Evolutionary conservation across 805 yeast genomes (phyloP), one percentile per base, ranked within the genome.

Genomic region (Yamadazyma philogaea): DNA sequence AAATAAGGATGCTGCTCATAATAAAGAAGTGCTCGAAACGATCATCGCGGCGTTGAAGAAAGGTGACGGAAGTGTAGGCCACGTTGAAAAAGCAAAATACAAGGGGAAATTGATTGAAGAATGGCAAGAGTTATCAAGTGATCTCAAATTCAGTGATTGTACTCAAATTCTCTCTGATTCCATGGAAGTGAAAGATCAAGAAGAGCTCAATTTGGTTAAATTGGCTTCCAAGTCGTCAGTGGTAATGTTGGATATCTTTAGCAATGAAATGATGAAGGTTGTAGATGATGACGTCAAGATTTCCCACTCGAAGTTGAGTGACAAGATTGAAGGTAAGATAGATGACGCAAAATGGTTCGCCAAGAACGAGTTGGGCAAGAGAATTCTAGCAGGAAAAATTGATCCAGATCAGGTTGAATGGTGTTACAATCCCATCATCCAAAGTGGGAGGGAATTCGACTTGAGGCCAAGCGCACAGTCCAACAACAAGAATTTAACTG

Each of bases 401-500:
- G 91, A 84, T 42, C 84, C 89, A 47, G 95, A 88, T 55, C 77
- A 80, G 49, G 66, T 91, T 16, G 98, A 91, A 60, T 91, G 97
- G 96, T 86, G 95, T 51, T 88, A 87, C 62, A 80, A 89, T 42
- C 97, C 98, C 21, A 86, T 89, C 40, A 76, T 89, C 40, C 95
- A 88, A 66, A 84, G 95, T 52, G 95, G 95, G 42, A 88, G 87
- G 27, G 79, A 81, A 42, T 90, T 81, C 57, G 96, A 89, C 61
- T 70, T 90, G 56, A 82, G 77, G 54, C 90, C 95, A 33, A 81
- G 91, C 44, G 96, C 95, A 1, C 78, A 81, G 44, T 83, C 96
- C 1, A 78, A 79, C 40, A 75, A 79, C 46, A 77, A 78, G 34
- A 78, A 76, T 50, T 68, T 84, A 39, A 75, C 77, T 37, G 84